These are phyloP conservation scores for Letharia columbiana DNA, from an alignment of 495 filamentous ascomycete species.

Conservation along the genomic window DNA sequence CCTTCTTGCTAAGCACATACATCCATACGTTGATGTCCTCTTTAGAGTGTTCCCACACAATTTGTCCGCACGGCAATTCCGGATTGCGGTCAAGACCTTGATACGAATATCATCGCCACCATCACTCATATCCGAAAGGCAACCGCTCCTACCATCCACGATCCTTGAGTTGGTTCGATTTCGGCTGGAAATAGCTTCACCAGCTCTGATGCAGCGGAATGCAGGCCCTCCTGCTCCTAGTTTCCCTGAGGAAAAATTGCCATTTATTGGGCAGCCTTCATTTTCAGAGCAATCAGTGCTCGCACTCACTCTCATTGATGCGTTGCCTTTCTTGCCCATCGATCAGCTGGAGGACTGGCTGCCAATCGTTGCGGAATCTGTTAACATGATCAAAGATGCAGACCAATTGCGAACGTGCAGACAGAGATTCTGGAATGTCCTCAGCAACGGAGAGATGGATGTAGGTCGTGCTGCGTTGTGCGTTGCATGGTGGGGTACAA, in stretches of 20 bases:
- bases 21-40: constrained; percentile 78
- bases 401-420: constrained; percentile 56
- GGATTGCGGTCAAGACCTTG: constrained; percentile 84
- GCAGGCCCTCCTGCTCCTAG: constrained; percentile 8
- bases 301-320: constrained; percentile 71
- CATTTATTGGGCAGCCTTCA: constrained; percentile 21
- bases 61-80: constrained; percentile 82
- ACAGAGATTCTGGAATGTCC: constrained; percentile 73
- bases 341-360: constrained; percentile 69
- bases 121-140: constrained; percentile 55
- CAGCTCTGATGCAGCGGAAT: constrained; percentile 36
- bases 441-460: constrained; percentile 86
- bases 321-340: constrained; percentile 64
- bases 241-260: constrained; percentile 26
- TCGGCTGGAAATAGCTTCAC: constrained; percentile 50
- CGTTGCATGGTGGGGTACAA: constrained; percentile 79
- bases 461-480: constrained; percentile 72
- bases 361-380: constrained; percentile 57
- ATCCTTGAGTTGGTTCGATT: constrained; percentile 74
- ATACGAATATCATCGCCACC: constrained; percentile 82
- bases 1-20: constrained; percentile 63
- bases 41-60: constrained; percentile 79
- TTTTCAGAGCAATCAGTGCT: constrained; percentile 78
- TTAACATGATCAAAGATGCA: constrained; percentile 53
- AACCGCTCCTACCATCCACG: constrained; percentile 68